phyloP scores from a whole-genome alignment of 1,284 basidiomycete species.

The Cryptococcus sp. region DNA sequence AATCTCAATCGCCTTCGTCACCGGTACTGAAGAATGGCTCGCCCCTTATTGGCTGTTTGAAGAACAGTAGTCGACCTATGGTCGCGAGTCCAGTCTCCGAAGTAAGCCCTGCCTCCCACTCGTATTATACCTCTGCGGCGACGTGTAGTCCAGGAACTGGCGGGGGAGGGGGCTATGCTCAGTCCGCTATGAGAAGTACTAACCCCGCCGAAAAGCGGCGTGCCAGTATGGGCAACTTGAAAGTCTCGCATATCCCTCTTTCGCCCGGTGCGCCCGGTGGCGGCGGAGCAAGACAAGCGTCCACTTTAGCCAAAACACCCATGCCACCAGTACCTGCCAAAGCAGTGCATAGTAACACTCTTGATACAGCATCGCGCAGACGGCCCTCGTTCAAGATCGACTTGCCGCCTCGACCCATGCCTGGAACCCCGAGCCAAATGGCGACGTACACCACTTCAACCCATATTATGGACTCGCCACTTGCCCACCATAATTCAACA shows the following conservation, averaged over 20 bases:
- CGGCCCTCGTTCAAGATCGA: conserved; percentile 27
- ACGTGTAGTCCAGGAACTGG: not conserved
- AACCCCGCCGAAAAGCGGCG: conserved; percentile 9
- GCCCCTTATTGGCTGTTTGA: conserved; percentile 10
- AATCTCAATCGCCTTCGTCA: not conserved
- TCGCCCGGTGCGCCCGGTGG: not conserved
- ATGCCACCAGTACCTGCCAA: not conserved
- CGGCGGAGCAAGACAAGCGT: not conserved
- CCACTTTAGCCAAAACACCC: not conserved
- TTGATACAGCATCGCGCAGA: conserved; percentile 1
- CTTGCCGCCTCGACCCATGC: conserved; percentile 16
- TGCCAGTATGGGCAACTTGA: conserved; percentile 1
- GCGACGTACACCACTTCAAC: not conserved
- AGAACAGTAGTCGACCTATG: not conserved
- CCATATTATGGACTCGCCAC: not conserved
- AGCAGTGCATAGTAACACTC: not conserved
- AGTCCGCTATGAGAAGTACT: conserved; percentile 8
- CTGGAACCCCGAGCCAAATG: not conserved
- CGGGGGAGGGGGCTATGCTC: not conserved
- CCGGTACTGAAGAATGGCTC: conserved; percentile 2
- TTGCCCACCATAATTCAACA: not conserved
- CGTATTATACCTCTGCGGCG: not conserved
- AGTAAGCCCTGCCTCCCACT: not conserved
- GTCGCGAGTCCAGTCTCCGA: not conserved
- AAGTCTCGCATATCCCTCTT: conserved; percentile 14